Base-by-base conservation (phyloP, 2,329 filamentous ascomycete species). In the Sclerotinia spermophila region DNA sequence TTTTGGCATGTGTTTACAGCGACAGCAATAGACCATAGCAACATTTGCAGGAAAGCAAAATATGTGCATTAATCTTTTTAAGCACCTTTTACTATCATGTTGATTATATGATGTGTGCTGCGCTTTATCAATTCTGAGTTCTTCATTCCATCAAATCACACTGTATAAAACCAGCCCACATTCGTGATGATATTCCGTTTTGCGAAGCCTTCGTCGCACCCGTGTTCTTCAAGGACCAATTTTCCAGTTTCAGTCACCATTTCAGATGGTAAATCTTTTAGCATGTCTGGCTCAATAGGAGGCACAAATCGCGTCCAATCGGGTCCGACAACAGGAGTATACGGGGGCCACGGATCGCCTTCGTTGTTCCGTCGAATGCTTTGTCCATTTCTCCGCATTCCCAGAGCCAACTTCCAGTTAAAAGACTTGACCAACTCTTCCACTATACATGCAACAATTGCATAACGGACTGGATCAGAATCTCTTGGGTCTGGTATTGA, bases 381-480 rank as follows among this genome's bases (percentile, higher is more conserved):
- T n/a, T 58, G 5, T 5, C 33, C 33, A 35, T 38, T 7, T 21
- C 40, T 38, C 7, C 65, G 24, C 38, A 68, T 44, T 35, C 65
- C 65, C 1, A 68, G n/a, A 27, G n/a, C 35, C 27, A 68, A 48
- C n/a, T n/a, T 56, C 53, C 53, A 68, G 10, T 68, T 68, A 24
- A 68, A 68, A 24, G n/a, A 35, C 17, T n/a, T 17, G 17, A 68
- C 53, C 3, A 59, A 45, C 27, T 42, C 65, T 21, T 59, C 65
- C n/a, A 68, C 53, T 11, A 68, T 30, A 10, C 51, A 44, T n/a
- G 65, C 65, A 44, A 68, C 35, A 30, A 68, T 48, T n/a, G 65
- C 40, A 45, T 35, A 59, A 2, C 27, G 51, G 3, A 35, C 4
- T 1, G 38, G 40, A 59, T 48, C 55, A 5, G 35, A 5, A 38